Conservation (phyloP, 2,329 filamentous ascomycete species). For the Camillea tinctor region DNA sequence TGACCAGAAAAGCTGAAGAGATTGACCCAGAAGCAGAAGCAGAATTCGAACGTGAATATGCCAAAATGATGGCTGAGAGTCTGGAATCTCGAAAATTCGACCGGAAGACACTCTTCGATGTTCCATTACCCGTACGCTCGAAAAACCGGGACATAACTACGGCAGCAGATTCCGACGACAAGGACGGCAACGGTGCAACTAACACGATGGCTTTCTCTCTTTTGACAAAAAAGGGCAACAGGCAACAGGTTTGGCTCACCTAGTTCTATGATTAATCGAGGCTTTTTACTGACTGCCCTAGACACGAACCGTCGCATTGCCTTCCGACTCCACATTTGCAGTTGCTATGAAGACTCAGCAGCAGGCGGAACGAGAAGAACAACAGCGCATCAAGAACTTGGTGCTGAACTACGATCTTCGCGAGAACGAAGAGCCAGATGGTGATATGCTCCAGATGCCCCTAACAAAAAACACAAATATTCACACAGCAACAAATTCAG, state of each 20-base stretch:
- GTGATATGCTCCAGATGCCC: slow-evolving; percentile 56
- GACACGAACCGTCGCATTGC: slow-evolving; percentile 88
- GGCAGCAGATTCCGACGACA: slow-evolving; percentile 36
- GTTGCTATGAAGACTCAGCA: slow-evolving; percentile 96
- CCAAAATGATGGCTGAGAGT: slow-evolving; percentile 98
- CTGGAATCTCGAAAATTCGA: slow-evolving; percentile 95
- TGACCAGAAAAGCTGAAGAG: slow-evolving; percentile 86
- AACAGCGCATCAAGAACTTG: slow-evolving; percentile 96
- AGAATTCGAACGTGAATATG: slow-evolving; percentile 96
- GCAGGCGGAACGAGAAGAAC: slow-evolving; percentile 91
- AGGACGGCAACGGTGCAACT: slow-evolving; percentile 35
- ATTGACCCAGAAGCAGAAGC: slow-evolving; percentile 92
- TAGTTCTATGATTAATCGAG: not conserved
- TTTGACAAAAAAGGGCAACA: slow-evolving; percentile 92
- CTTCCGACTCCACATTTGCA: slow-evolving; percentile 89
- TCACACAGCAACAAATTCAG: slow-evolving; percentile 45
- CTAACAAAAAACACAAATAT: slow-evolving; percentile 48
- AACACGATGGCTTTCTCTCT: slow-evolving; percentile 95
- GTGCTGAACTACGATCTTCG: slow-evolving; percentile 95
- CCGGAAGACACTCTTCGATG: slow-evolving; percentile 89
- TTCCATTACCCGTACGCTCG: slow-evolving; percentile 87
- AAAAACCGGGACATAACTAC: slow-evolving; percentile 59
- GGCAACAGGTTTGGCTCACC: slow-evolving; percentile 69
- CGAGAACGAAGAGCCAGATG: slow-evolving; percentile 76
- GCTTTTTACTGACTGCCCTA: slow-evolving; percentile 37